These are phyloP conservation scores for Phialophora verrucosa DNA, from an alignment of 2,329 filamentous ascomycete species.

Conservation along the genomic window DNA sequence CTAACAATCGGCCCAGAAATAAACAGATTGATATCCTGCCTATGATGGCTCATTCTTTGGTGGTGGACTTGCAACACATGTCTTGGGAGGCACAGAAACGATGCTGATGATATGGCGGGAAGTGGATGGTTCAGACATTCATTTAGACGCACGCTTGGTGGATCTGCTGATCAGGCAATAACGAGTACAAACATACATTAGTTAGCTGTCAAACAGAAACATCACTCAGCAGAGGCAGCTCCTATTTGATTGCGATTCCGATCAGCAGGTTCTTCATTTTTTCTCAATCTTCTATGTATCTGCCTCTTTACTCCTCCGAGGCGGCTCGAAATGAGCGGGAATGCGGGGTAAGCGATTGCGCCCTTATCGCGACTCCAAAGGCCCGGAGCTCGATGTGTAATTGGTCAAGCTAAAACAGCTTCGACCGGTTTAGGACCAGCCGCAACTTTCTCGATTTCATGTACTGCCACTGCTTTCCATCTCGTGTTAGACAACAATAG, in stretches of 20 bases:
- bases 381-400: not conserved
- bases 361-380: not conserved
- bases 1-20: slow-evolving; percentile 25
- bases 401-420: not conserved
- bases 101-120: not conserved
- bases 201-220: not conserved
- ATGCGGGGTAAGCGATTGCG: not conserved
- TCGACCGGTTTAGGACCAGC: not conserved
- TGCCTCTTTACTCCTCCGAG: not conserved
- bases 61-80: slow-evolving; percentile 4
- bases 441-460: not conserved
- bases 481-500: not conserved
- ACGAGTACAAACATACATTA: slow-evolving; percentile 1
- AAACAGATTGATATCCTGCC: slow-evolving; percentile 8
- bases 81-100: slow-evolving; percentile 9
- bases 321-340: not conserved
- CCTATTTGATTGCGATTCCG: not conserved
- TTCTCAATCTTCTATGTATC: not conserved
- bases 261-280: not conserved
- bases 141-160: not conserved
- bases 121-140: slow-evolving; percentile 17
- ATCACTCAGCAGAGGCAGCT: not conserved
- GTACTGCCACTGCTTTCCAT: not conserved
- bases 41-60: slow-evolving; percentile 9
- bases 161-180: not conserved